Conservation (phyloP, 768 basidiomycete genomes). For the Mycena latifolia region DNA sequence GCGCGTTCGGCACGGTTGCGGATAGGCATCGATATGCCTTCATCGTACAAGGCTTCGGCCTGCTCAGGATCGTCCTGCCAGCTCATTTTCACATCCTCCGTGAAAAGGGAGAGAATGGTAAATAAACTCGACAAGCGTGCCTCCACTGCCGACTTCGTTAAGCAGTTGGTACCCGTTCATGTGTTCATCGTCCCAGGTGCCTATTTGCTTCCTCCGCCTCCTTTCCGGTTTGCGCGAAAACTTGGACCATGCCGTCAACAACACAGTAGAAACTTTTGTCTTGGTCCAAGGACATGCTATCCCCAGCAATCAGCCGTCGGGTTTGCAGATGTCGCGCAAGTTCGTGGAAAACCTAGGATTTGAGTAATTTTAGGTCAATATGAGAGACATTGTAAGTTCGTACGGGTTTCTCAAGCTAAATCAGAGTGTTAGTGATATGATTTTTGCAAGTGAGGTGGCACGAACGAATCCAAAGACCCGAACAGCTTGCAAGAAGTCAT, state of each 20-base stretch:
- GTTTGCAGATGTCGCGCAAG: constrained; percentile 97
- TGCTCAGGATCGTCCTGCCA: constrained; percentile 79
- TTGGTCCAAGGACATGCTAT: constrained; percentile 90
- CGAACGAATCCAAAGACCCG: constrained; percentile 95
- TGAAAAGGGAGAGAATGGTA: constrained; percentile 96
- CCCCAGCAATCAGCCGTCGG: constrained; percentile 93
- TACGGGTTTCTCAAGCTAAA: constrained; percentile 90
- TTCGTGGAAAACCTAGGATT: constrained; percentile 90
- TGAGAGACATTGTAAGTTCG: constrained; percentile 37
- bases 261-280: constrained; percentile 99
- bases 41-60: constrained; percentile 45
- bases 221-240: constrained; percentile 82
- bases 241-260: constrained; percentile 96
- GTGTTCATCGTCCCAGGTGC: constrained; percentile 84
- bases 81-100: constrained; percentile 91
- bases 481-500: constrained; percentile 97
- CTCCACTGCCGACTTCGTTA: constrained; percentile 96
- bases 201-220: constrained; percentile 59
- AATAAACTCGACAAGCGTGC: constrained; percentile 96
- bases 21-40: constrained; percentile 39
- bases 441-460: constrained; percentile 17
- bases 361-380: neutral
- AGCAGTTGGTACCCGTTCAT: constrained; percentile 97
- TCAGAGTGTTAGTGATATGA: constrained; percentile 12
- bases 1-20: constrained; percentile 51